A percentile compares a stretch with the other conserved stretches of the same genome.
Conservation (phyloP, 257 asterid species). For the Solanum lycopersicoides region DNA sequence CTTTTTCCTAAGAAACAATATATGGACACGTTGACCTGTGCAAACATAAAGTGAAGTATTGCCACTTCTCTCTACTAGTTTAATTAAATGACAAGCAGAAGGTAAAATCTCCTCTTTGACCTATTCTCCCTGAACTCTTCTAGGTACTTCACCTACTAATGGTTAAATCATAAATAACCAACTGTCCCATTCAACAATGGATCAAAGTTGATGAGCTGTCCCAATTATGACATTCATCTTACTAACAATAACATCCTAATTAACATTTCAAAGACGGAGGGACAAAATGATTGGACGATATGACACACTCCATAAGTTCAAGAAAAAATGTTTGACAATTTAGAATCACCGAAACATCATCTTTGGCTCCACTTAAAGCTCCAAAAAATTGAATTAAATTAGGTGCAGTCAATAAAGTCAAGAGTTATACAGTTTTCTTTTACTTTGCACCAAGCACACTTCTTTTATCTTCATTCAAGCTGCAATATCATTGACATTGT, state of each 20-base stretch:
- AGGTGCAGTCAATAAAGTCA: neutral
- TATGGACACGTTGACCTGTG: neutral
- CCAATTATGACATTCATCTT: neutral
- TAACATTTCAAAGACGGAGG: neutral
- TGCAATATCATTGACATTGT: neutral
- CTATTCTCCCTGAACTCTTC: neutral
- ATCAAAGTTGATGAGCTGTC: neutral
- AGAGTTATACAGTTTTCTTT: neutral
- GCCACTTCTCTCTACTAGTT: neutral
- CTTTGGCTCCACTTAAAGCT: neutral
- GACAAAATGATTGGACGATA: neutral
- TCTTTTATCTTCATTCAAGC: neutral
- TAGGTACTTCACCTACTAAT: neutral
- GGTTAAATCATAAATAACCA: neutral
- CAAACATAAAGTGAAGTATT: neutral
- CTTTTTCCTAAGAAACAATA: neutral
- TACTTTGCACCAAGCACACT: neutral
- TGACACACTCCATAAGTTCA: neutral
- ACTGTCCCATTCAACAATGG: neutral
- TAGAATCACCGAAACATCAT: neutral
- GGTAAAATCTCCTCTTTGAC: neutral
- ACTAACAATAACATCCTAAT: neutral
- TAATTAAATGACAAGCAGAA: neutral
- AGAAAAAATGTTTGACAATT: neutral
- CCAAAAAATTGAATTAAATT: neutral